Evolutionary conservation across 495 filamentous ascomycete species (phyloP).

Genomic region (Penicillium crystallinum): DNA sequence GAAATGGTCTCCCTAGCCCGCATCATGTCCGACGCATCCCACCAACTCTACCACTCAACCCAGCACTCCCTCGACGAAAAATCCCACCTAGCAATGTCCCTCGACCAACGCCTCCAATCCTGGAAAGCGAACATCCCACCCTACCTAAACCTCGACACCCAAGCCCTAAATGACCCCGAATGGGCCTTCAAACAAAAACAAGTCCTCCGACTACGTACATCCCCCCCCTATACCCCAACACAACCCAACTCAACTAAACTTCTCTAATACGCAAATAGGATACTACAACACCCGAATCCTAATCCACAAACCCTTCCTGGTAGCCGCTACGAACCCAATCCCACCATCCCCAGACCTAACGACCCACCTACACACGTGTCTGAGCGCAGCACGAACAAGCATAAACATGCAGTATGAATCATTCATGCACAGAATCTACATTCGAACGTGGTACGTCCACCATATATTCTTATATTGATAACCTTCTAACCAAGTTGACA

Average conservation of each 20-base stretch:
- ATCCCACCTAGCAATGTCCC: slow-evolving; percentile 19
- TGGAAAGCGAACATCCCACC: slow-evolving; percentile 19
- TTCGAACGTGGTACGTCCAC: slow-evolving; percentile 21
- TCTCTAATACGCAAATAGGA: too few relatives aligned
- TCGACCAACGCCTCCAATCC: slow-evolving; percentile 13
- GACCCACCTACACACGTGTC: slow-evolving; percentile 19
- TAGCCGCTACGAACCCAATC: slow-evolving; percentile 13
- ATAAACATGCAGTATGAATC: slow-evolving; percentile 29
- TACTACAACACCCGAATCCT: slow-evolving; percentile 26
- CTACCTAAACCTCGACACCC: slow-evolving; percentile 15
- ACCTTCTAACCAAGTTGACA: too few relatives aligned
- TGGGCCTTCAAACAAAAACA: slow-evolving; percentile 29
- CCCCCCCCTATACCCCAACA: not conserved
- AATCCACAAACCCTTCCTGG: slow-evolving; percentile 23
- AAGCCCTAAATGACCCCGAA: slow-evolving; percentile 20
- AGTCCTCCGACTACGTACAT: slow-evolving; percentile 20
- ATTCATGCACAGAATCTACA: slow-evolving; percentile 26
- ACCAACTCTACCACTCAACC: slow-evolving; percentile 24
- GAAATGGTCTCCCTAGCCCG: slow-evolving; percentile 22
- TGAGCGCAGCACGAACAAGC: slow-evolving; percentile 18
- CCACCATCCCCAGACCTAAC: slow-evolving; percentile 5
- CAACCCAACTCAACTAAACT: too few relatives aligned
- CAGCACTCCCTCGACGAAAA: slow-evolving; percentile 15
- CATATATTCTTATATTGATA: too few relatives aligned
- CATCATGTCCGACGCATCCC: slow-evolving; percentile 27